These are phyloP conservation scores for Metschnikowia rubicola DNA, from an alignment of 805 yeast species.

Conservation along the genomic window DNA sequence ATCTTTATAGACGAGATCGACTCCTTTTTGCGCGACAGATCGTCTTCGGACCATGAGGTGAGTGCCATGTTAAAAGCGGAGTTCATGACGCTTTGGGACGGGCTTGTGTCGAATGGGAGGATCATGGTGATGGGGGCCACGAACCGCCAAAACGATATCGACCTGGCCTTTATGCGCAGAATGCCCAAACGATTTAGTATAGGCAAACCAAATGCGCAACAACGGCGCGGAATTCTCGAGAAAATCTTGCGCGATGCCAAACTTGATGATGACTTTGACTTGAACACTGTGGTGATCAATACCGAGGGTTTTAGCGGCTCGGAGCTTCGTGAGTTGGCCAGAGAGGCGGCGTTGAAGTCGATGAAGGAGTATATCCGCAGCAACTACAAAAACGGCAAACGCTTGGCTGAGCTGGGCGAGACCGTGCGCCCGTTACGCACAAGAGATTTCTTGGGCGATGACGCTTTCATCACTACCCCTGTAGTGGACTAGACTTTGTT, in stretches of 20 bases:
- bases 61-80: slow-evolving; percentile 93
- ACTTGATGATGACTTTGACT: slow-evolving; percentile 57
- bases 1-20: slow-evolving; percentile 95
- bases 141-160: slow-evolving; percentile 87
- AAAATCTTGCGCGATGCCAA: slow-evolving; percentile 65
- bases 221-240: slow-evolving; percentile 66
- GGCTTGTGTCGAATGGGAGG: slow-evolving; percentile 72
- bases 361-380: slow-evolving; percentile 77
- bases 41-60: slow-evolving; percentile 87
- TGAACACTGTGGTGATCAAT: slow-evolving; percentile 53
- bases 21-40: slow-evolving; percentile 84
- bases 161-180: slow-evolving; percentile 86
- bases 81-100: slow-evolving; percentile 98
- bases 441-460: slow-evolving; percentile 53
- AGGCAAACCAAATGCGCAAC: slow-evolving; percentile 62
- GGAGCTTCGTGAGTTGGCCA: slow-evolving; percentile 83
- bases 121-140: slow-evolving; percentile 92
- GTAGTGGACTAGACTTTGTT: slow-evolving; percentile 10
- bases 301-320: slow-evolving; percentile 83
- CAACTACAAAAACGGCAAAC: slow-evolving; percentile 44
- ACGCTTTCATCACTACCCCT: slow-evolving; percentile 11
- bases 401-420: slow-evolving; percentile 24
- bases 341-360: slow-evolving; percentile 89
- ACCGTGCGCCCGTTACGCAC: slow-evolving; percentile 62
- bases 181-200: slow-evolving; percentile 88